phyloP scores from a whole-genome alignment of 1,284 basidiomycete genomes.

The Microbotryomycetes sp. region DNA sequence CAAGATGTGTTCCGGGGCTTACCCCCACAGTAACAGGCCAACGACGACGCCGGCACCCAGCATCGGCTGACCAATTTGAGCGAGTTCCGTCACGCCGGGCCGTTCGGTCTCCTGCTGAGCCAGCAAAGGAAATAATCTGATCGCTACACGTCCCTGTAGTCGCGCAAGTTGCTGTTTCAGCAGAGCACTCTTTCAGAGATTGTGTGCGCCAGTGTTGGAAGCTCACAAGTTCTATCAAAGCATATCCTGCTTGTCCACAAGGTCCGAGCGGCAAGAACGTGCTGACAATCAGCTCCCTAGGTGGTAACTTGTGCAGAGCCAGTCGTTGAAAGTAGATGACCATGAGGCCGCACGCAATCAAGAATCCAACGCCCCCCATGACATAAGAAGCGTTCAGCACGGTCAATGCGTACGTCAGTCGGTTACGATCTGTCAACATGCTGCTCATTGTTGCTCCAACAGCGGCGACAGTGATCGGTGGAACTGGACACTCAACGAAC shows the following conservation, averaged over 20 bases:
- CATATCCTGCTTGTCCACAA: slow-evolving; percentile 35
- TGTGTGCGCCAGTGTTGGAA: neutral
- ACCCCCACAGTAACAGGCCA: slow-evolving; percentile 36
- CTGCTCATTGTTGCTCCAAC: slow-evolving; percentile 30
- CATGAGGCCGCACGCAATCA: slow-evolving; percentile 31
- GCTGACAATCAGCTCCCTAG: slow-evolving; percentile 35
- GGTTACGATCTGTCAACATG: slow-evolving; percentile 22
- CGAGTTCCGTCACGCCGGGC: slow-evolving; percentile 10
- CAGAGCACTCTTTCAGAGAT: neutral
- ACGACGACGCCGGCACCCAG: slow-evolving; percentile 32
- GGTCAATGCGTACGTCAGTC: slow-evolving; percentile 30
- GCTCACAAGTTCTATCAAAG: slow-evolving; percentile 32
- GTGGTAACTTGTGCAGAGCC: slow-evolving; percentile 34
- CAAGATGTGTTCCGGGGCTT: neutral
- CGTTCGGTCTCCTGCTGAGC: slow-evolving; percentile 13
- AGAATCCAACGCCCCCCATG: slow-evolving; percentile 31
- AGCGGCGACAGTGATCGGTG: slow-evolving; percentile 34
- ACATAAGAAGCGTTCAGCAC: slow-evolving; percentile 34
- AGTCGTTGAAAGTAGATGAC: slow-evolving; percentile 37
- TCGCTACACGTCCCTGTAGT: slow-evolving; percentile 26
- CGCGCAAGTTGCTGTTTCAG: too few species aligned
- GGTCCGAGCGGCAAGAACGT: slow-evolving; percentile 36
- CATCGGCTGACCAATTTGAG: slow-evolving; percentile 19
- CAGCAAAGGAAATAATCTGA: slow-evolving; percentile 30
- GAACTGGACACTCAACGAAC: slow-evolving; percentile 10